Conservation (phyloP, 2,329 filamentous ascomycete species). For the Seiridium cupressi region DNA sequence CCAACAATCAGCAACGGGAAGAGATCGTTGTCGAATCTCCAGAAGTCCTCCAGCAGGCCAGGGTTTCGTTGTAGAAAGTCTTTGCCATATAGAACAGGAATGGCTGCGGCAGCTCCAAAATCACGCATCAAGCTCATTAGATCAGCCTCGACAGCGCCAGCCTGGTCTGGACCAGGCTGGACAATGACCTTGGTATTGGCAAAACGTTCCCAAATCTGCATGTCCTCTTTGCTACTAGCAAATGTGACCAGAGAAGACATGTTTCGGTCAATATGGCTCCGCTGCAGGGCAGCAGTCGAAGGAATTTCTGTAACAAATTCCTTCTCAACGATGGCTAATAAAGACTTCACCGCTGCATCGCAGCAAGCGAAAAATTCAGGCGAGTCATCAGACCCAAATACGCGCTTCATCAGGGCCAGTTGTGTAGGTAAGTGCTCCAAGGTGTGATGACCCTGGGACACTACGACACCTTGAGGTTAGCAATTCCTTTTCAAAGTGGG, state of each 20-base stretch:
- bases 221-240: background rate
- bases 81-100: slow-evolving; percentile 12
- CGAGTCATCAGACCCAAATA: slow-evolving; percentile 12
- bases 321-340: slow-evolving; percentile 8
- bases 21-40: slow-evolving; percentile 15
- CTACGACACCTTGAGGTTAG: too few species aligned
- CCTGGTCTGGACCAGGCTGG: background rate
- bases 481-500: too few species aligned
- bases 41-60: slow-evolving; percentile 12
- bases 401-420: slow-evolving; percentile 7
- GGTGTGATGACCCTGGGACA: slow-evolving; percentile 8
- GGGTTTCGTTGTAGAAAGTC: slow-evolving; percentile 13
- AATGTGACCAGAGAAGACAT: slow-evolving; percentile 12
- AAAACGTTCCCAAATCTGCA: slow-evolving; percentile 12
- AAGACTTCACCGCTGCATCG: background rate
- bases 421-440: background rate
- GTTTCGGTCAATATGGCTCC: slow-evolving; percentile 5
- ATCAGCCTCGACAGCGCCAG: slow-evolving; percentile 10
- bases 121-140: slow-evolving; percentile 12
- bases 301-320: slow-evolving; percentile 12
- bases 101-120: slow-evolving; percentile 14
- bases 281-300: slow-evolving; percentile 9
- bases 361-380: background rate
- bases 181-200: slow-evolving; percentile 8
- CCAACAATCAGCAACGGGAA: slow-evolving; percentile 15